Conservation (phyloP, 2,329 filamentous ascomycete genomes). For the Paracoccidioides lutzii region DNA sequence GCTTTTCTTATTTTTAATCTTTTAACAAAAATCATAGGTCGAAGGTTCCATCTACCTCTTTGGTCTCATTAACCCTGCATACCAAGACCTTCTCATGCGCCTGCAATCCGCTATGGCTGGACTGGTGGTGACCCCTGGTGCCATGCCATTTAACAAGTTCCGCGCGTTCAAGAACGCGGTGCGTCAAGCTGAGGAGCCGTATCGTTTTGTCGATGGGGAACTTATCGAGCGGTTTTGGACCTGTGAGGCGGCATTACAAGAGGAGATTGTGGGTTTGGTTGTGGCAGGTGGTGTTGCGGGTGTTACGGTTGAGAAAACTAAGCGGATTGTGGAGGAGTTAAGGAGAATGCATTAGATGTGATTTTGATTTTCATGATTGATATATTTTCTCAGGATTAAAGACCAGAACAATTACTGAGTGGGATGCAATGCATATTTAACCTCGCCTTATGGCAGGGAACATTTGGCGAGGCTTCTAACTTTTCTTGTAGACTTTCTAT, state of each 20-base stretch:
- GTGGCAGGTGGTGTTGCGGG: slow-evolving; percentile 40
- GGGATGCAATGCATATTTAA: too few relatives aligned
- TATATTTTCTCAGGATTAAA: too few relatives aligned
- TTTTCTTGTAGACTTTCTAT: too few relatives aligned
- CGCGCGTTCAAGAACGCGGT: slow-evolving; percentile 68
- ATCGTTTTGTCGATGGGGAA: slow-evolving; percentile 84
- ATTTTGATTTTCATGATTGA: too few relatives aligned
- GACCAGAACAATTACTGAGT: too few relatives aligned
- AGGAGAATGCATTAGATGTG: slow-evolving; percentile 35
- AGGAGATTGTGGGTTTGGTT: slow-evolving; percentile 39
- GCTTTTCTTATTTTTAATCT: too few relatives aligned
- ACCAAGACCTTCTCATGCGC: slow-evolving; percentile 68
- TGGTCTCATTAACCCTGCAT: slow-evolving; percentile 57
- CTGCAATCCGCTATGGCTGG: slow-evolving; percentile 62
- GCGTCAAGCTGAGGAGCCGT: slow-evolving; percentile 59
- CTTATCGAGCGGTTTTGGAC: slow-evolving; percentile 76
- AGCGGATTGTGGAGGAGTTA: slow-evolving; percentile 46
- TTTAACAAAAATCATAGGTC: slow-evolving; percentile 40
- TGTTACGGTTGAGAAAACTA: slow-evolving; percentile 48
- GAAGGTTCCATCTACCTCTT: slow-evolving; percentile 89
- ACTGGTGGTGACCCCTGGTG: slow-evolving; percentile 55
- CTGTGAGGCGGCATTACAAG: slow-evolving; percentile 46
- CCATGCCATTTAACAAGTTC: slow-evolving; percentile 64
- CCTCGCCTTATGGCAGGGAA: too few relatives aligned
- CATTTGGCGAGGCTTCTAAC: too few relatives aligned